Conservation (phyloP, 163 green algal species). For the Chlamydomonas reinhardtii region DNA sequence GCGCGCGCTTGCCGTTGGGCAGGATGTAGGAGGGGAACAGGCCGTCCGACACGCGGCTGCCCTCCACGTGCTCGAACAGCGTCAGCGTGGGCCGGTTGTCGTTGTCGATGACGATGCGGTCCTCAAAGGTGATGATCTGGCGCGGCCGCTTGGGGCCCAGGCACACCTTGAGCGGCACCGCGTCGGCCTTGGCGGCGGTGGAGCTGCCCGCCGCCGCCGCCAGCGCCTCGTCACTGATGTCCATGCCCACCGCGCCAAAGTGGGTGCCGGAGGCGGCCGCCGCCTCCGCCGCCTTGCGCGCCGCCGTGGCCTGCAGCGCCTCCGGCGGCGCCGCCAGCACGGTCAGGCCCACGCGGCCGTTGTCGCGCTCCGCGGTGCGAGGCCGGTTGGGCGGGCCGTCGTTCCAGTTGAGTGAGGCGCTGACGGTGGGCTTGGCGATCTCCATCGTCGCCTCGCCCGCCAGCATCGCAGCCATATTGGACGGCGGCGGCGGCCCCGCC, state of each 20-base stretch:
- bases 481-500: neutral
- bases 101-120: constrained; percentile 57
- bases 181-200: neutral
- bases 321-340: constrained; percentile 65
- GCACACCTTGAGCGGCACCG: constrained; percentile 57
- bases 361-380: constrained; percentile 59
- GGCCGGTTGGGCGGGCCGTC: constrained; percentile 58
- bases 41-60: constrained; percentile 68
- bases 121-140: constrained; percentile 78
- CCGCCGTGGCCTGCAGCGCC: constrained; percentile 30
- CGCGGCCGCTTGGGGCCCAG: constrained; percentile 70
- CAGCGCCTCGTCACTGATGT: constrained; percentile 20
- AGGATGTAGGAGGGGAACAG: constrained; percentile 81
- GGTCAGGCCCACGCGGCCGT: constrained; percentile 71
- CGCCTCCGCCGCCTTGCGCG: constrained; percentile 26
- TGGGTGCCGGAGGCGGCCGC: neutral
- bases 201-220: neutral
- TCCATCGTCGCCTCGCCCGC: constrained; percentile 19
- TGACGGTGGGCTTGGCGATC: constrained; percentile 10
- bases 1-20: constrained; percentile 81
- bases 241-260: constrained; percentile 35
- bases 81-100: constrained; percentile 69
- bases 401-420: constrained; percentile 6
- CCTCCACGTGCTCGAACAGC: constrained; percentile 81
- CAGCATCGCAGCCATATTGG: constrained; percentile 22